Evolutionary conservation across 2,329 filamentous ascomycete genomes (phyloP).

Genomic region (Mariannaea elegans): DNA sequence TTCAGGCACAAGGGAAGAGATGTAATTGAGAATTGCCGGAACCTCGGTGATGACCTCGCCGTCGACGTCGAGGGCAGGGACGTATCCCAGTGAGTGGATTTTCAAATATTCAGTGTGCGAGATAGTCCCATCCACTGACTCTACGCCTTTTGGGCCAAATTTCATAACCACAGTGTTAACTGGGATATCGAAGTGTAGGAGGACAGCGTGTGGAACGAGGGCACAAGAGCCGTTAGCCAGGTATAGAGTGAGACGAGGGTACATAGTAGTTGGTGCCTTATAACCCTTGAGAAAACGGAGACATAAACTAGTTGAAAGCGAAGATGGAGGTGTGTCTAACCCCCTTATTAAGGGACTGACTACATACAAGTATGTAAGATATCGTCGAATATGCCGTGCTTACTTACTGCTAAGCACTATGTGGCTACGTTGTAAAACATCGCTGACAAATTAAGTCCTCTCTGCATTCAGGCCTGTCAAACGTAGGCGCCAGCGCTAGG

Average conservation of each 20-base stretch:
- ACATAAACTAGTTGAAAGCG: too few relatives aligned
- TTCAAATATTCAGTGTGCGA: constrained; percentile 39
- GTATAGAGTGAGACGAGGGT: constrained; percentile 42
- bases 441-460: constrained; percentile 11
- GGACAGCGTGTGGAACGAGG: constrained; percentile 41
- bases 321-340: too few relatives aligned
- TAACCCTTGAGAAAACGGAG: too few relatives aligned
- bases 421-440: background rate
- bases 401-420: too few relatives aligned
- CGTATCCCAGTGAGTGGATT: constrained; percentile 43
- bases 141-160: constrained; percentile 21
- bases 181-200: constrained; percentile 42
- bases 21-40: constrained; percentile 45
- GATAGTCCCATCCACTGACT: constrained; percentile 45
- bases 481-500: too few relatives aligned
- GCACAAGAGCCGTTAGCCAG: constrained; percentile 42
- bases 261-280: constrained; percentile 18
- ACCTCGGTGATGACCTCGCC: constrained; percentile 44
- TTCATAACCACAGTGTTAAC: constrained; percentile 35
- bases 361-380: too few relatives aligned
- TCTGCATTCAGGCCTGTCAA: background rate
- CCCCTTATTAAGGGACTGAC: too few relatives aligned
- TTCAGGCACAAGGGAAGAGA: constrained; percentile 36
- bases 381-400: too few relatives aligned
- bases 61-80: constrained; percentile 44